These are phyloP conservation scores for Ailanthus altissimus DNA, from an alignment of 345 rosid genomes.

Conservation along the genomic window DNA sequence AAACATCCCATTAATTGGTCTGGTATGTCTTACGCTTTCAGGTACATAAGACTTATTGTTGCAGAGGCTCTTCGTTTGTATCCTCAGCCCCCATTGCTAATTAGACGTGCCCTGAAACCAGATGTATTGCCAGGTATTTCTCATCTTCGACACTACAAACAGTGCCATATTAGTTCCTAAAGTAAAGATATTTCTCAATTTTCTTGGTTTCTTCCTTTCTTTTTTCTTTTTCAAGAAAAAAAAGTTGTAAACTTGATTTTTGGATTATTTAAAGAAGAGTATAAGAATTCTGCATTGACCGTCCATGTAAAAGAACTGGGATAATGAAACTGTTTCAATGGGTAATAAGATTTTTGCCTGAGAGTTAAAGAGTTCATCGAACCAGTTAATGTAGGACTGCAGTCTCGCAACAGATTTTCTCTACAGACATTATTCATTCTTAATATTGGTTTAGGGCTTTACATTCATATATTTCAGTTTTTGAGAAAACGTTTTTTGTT, in stretches of 20 bases:
- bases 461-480: not conserved
- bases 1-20: not conserved
- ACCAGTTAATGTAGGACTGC: too few species aligned
- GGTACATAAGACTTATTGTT: slow-evolving; percentile 78
- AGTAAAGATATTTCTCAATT: too few species aligned
- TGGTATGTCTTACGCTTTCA: slow-evolving; percentile 32
- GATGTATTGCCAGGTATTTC: slow-evolving; percentile 76
- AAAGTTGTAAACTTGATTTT: not conserved
- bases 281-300: not conserved
- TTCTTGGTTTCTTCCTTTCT: not conserved
- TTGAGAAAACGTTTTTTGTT: not conserved
- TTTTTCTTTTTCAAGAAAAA: not conserved
- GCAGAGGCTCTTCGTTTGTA: slow-evolving; percentile 88
- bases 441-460: not conserved
- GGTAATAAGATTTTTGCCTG: not conserved
- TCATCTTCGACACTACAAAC: not conserved
- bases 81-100: slow-evolving; percentile 93
- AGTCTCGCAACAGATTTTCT: not conserved
- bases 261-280: not conserved
- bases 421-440: not conserved
- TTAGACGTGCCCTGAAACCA: slow-evolving; percentile 72
- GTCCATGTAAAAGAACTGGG: not conserved
- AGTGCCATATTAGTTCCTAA: not conserved
- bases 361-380: not conserved
- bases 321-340: not conserved